Conservation (phyloP, 2,329 filamentous ascomycete species). For the Polychaeton citri region DNA sequence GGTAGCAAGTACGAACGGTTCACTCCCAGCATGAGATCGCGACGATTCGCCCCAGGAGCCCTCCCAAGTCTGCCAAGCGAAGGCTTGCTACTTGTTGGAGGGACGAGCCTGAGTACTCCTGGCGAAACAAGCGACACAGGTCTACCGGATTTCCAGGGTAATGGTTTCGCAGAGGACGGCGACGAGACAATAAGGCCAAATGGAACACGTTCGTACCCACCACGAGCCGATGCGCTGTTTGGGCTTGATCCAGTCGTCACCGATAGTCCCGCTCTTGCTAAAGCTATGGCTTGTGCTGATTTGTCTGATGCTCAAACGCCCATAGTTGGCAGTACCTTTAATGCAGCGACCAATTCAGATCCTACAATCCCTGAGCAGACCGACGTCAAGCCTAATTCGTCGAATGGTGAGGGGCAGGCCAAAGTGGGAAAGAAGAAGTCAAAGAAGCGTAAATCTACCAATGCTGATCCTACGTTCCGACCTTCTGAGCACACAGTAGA, state of each 20-base stretch:
- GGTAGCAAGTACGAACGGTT: constrained; percentile 23
- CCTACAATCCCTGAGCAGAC: no score
- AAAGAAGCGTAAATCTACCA: not conserved
- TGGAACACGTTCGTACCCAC: not conserved
- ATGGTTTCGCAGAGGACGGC: constrained; percentile 1
- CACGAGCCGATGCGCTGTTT: constrained; percentile 1
- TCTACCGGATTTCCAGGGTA: not conserved
- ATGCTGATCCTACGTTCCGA: not conserved
- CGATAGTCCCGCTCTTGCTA: not conserved
- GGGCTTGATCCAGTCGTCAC: not conserved
- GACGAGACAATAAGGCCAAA: not conserved
- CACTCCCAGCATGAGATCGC: constrained; percentile 16
- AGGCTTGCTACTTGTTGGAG: constrained; percentile 21
- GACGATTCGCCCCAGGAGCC: constrained; percentile 20
- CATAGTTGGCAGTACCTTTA: not conserved
- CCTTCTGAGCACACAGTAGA: not conserved
- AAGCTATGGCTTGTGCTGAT: not conserved
- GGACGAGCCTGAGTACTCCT: constrained; percentile 3
- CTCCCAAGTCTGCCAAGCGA: constrained; percentile 27
- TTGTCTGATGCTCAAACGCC: not conserved
- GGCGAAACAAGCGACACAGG: not conserved
- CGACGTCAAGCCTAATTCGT: not conserved
- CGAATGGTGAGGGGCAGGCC: not conserved
- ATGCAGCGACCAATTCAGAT: not conserved
- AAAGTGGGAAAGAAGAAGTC: not conserved